Evolutionary conservation across 176 grass and related monocot genomes (phyloP).

Genomic region (Paspalum notatum): DNA sequence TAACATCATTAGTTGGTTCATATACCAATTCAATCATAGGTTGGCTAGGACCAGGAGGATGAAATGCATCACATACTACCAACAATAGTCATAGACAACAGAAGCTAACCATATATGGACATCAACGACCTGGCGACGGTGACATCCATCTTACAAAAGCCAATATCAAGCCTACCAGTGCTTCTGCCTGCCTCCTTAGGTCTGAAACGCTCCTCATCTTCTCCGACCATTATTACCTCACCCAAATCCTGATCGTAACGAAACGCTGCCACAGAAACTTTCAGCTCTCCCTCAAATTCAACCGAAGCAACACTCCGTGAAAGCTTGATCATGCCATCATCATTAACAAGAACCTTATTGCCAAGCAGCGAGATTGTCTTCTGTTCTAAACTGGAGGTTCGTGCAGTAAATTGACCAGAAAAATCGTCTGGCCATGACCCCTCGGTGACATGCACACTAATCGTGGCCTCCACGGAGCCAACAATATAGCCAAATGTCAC

Average conservation of each 20-base stretch:
- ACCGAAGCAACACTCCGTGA: not conserved
- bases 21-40: too few relatives aligned
- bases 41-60: too few relatives aligned
- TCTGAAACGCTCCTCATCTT: not conserved
- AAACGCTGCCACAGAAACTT: not conserved
- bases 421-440: not conserved
- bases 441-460: not conserved
- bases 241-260: not conserved
- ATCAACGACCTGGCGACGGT: not conserved
- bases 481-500: not conserved
- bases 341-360: not conserved
- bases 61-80: not conserved
- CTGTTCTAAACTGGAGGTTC: not conserved
- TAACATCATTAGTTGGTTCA: too few relatives aligned
- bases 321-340: not conserved
- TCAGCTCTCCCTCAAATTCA: not conserved
- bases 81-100: not conserved
- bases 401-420: not conserved
- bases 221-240: not conserved
- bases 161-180: not conserved
- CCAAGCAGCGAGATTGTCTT: not conserved
- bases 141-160: slow-evolving; percentile 1
- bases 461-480: not conserved
- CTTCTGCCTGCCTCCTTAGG: not conserved
- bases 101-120: not conserved